phyloP scores from a whole-genome alignment of 805 yeast species.

The Candida chauliodis region DNA sequence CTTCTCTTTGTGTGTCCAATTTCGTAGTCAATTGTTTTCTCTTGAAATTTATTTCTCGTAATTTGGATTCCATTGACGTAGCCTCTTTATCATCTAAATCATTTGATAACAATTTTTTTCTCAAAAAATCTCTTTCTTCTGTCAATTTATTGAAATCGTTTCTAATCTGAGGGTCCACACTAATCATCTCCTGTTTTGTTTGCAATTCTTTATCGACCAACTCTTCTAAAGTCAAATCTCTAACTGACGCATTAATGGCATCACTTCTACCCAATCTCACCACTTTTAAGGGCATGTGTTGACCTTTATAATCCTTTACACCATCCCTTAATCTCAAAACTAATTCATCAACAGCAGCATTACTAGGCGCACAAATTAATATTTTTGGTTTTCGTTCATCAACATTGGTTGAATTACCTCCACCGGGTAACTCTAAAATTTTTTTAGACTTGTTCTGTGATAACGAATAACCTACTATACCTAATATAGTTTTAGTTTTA shows the following conservation, averaged over 20 bases:
- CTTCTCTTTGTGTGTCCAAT: constrained; percentile 77
- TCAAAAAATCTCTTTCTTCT: constrained; percentile 53
- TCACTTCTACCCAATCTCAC: constrained; percentile 91
- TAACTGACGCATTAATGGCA: constrained; percentile 77
- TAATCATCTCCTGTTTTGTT: constrained; percentile 27
- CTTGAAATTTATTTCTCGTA: constrained; percentile 54
- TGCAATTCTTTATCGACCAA: constrained; percentile 64
- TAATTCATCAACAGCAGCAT: constrained; percentile 97
- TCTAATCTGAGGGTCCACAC: constrained; percentile 46
- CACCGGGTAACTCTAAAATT: constrained; percentile 18
- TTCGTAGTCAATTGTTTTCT: constrained; percentile 69
- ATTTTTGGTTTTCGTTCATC: constrained; percentile 44
- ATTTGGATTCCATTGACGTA: constrained; percentile 44
- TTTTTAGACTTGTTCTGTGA: constrained; percentile 27
- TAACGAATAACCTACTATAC: constrained; percentile 77
- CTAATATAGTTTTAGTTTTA: constrained; percentile 93
- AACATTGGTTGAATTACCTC: constrained; percentile 12
- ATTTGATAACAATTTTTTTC: constrained; percentile 29
- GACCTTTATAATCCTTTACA: constrained; percentile 54
- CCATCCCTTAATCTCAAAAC: constrained; percentile 79
- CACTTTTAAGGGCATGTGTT: constrained; percentile 54
- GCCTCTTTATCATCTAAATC: constrained; percentile 38
- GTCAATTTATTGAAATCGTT: constrained; percentile 51
- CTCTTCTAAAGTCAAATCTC: constrained; percentile 81
- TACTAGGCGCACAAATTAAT: constrained; percentile 94